Evolutionary conservation across 2,329 filamentous ascomycete species (phyloP).

Genomic region (Botrytis aclada): DNA sequence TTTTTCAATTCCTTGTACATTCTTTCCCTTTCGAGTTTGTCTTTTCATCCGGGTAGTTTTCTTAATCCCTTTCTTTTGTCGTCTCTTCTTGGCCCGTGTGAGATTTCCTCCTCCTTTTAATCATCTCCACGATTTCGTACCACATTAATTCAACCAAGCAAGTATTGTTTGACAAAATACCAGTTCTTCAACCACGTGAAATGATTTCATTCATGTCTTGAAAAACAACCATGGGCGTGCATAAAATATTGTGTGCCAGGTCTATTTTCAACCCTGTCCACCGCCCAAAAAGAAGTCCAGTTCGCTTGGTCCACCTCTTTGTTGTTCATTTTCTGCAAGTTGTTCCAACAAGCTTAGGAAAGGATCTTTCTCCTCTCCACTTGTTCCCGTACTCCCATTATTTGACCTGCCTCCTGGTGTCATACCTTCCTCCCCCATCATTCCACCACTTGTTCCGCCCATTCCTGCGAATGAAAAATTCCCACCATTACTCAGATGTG

Average conservation of each 20-base stretch:
- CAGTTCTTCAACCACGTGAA: neutral
- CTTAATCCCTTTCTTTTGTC: neutral
- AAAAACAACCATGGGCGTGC: neutral
- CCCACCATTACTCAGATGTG: conserved; percentile 50
- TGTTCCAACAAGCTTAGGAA: conserved; percentile 78
- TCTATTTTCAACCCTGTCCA: conserved; percentile 16
- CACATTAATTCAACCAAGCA: neutral
- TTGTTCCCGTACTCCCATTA: conserved; percentile 49
- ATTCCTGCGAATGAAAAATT: conserved; percentile 43
- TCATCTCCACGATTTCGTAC: neutral
- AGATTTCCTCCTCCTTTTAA: neutral
- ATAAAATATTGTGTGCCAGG: neutral
- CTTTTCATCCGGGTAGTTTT: neutral
- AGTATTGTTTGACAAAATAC: neutral
- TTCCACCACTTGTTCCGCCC: conserved; percentile 46
- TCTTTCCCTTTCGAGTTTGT: neutral
- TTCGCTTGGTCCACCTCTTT: conserved; percentile 65
- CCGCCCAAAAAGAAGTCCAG: conserved; percentile 69
- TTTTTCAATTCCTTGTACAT: neutral
- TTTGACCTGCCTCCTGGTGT: conserved; percentile 48
- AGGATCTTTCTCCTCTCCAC: conserved; percentile 70
- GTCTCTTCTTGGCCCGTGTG: neutral
- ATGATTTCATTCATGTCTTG: neutral
- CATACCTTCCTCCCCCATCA: conserved; percentile 40
- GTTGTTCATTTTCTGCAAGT: conserved; percentile 75